phyloP scores from a whole-genome alignment of 371 early-diverging fungal species.

The Rhizopus stolonifer region DNA sequence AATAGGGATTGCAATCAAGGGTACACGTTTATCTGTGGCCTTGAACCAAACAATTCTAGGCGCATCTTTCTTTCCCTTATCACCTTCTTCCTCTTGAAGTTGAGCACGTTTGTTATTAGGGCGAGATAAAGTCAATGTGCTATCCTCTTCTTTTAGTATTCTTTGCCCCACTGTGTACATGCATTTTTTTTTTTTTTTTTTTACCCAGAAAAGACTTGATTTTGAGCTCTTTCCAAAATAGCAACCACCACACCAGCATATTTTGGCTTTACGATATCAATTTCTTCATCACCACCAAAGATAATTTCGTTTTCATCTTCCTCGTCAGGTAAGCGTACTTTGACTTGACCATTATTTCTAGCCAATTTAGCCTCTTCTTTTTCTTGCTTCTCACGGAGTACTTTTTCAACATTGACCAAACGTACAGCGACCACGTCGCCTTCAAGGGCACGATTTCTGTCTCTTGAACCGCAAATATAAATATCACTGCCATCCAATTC shows the following conservation, averaged over 20 bases:
- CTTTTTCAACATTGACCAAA: constrained; percentile 71
- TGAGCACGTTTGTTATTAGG: constrained; percentile 60
- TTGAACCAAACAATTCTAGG: constrained; percentile 81
- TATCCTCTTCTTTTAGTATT: constrained; percentile 6
- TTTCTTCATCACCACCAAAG: constrained; percentile 58
- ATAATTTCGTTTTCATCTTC: constrained; percentile 53
- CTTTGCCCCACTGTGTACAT: background rate
- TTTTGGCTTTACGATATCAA: constrained; percentile 57
- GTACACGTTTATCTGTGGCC: constrained; percentile 81
- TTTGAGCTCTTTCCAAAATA: constrained; percentile 62
- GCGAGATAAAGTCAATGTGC: constrained; percentile 54
- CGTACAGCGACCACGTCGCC: constrained; percentile 87
- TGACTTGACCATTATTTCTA: constrained; percentile 47
- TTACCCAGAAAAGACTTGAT: constrained; percentile 64
- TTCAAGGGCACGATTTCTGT: constrained; percentile 86
- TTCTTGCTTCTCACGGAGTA: constrained; percentile 56
- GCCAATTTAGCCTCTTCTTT: constrained; percentile 53
- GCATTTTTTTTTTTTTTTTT: too few relatives aligned
- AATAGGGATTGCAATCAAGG: constrained; percentile 74
- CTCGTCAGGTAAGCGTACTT: constrained; percentile 44
- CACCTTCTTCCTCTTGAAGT: constrained; percentile 46
- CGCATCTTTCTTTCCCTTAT: constrained; percentile 31
- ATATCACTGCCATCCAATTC: constrained; percentile 66
- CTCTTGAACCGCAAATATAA: constrained; percentile 73
- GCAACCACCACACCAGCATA: constrained; percentile 70